Evolutionary conservation across 2,329 filamentous ascomycete species (phyloP), one percentile per base, ranked within the genome.

Genomic region (Colletotrichum endophyticum): DNA sequence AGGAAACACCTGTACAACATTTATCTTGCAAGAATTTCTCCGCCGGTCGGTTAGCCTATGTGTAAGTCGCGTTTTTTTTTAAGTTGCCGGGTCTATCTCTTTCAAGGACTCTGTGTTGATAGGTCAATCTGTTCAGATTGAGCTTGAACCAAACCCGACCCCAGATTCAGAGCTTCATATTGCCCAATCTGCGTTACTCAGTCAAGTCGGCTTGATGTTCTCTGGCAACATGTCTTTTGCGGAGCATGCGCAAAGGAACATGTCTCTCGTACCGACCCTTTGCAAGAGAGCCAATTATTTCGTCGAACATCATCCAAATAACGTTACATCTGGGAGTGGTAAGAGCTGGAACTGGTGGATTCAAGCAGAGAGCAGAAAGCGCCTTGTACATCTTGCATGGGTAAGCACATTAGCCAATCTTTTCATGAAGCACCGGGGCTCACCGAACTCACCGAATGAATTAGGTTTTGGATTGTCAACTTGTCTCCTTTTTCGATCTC

Each of bases 191-290:
- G 53, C 59, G 2, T 34, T 70, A 22, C 56, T 70, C 6, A 27
- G 67, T 49, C 67, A 70, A 25, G 61, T 70, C 4, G 67, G 67
- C 4, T 63, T 70, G 19, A 70, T 70, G 32, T 70, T 70, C 34
- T 63, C 67, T 11, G 67, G 56, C 34, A 70, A 44, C 22, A 70
- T 70, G 67, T 70, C 25, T n/a, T 70, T 70, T 19, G 12, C 34
- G 7, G 67, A 70, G 12, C 67, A 70, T 34, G 67, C 67, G 8
- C 56, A 70, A 27, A 70, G 32, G 7, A 70, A 28, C n/a, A 70
- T 70, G 67, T 70, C 67, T 39, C n/a, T 70, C 8, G 27, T 70
- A 6, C 32, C 67, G 15, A 70, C 67, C 9, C 22, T 70, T 30
- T 70, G 53, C 13, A 61, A 28, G 39, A 61, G 16, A 22, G 67